Evolutionary conservation across 2,329 filamentous ascomycete genomes (phyloP).

Genomic region (Xylaria sp.): DNA sequence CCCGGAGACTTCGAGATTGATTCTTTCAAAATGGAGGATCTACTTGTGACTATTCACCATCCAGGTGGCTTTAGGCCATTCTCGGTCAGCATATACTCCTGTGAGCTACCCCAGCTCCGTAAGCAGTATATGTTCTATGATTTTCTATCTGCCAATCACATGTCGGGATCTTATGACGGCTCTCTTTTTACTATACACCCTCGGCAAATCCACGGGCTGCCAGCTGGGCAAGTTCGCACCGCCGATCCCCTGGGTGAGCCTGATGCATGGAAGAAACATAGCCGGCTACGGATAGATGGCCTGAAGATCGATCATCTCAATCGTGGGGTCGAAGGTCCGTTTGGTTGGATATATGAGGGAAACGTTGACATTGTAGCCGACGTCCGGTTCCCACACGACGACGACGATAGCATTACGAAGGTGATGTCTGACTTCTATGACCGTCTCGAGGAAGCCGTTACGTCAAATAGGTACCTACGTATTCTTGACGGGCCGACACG

Average conservation of each 20-base stretch:
- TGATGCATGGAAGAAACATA: slow-evolving; percentile 94
- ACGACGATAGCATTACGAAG: slow-evolving; percentile 88
- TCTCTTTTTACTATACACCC: slow-evolving; percentile 98
- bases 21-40: slow-evolving; percentile 93
- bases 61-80: slow-evolving; percentile 93
- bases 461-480: slow-evolving; percentile 73
- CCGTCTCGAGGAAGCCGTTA: slow-evolving; percentile 91
- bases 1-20: slow-evolving; percentile 98
- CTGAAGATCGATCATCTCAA: slow-evolving; percentile 97
- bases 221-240: slow-evolving; percentile 68
- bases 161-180: slow-evolving; percentile 94
- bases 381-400: slow-evolving; percentile 90
- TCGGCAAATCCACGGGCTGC: slow-evolving; percentile 84
- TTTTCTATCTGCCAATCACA: slow-evolving; percentile 92
- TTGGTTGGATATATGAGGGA: slow-evolving; percentile 97
- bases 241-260: slow-evolving; percentile 70
- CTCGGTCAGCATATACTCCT: slow-evolving; percentile 93
- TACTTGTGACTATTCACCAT: slow-evolving; percentile 91
- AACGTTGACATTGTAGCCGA: slow-evolving; percentile 97
- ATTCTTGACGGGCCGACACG: slow-evolving; percentile 63
- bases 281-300: slow-evolving; percentile 88
- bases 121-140: slow-evolving; percentile 99
- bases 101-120: slow-evolving; percentile 88
- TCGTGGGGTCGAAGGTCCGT: slow-evolving; percentile 88
- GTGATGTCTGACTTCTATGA: slow-evolving; percentile 98